These are phyloP conservation scores for Rhododendron ferrugineum DNA, from an alignment of 148 eudicot genomes.

Conservation along the genomic window DNA sequence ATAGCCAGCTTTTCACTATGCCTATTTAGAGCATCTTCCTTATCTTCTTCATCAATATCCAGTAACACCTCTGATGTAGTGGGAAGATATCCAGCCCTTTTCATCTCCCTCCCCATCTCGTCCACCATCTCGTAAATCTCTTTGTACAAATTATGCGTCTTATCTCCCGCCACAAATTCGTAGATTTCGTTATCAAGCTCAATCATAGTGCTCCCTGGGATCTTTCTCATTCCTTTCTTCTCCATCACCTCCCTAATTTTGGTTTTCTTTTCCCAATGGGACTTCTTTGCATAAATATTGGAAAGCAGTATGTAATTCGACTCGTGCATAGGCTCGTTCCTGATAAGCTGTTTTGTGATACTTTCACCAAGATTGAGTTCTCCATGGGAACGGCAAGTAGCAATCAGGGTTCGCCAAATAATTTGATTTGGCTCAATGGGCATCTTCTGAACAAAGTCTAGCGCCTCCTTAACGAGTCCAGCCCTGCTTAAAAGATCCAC, in stretches of 20 bases:
- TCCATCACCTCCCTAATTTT: slow-evolving; percentile 45
- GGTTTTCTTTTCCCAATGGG: slow-evolving; percentile 51
- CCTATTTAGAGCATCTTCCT: slow-evolving; percentile 37
- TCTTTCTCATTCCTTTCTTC: slow-evolving; percentile 45
- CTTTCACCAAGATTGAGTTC: slow-evolving; percentile 47
- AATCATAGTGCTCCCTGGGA: slow-evolving; percentile 55
- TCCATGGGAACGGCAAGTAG: slow-evolving; percentile 47
- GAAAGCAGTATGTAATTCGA: slow-evolving; percentile 54
- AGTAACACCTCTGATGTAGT: slow-evolving; percentile 41
- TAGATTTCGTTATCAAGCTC: slow-evolving; percentile 37
- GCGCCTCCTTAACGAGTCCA: slow-evolving; percentile 51
- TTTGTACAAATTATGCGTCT: slow-evolving; percentile 23
- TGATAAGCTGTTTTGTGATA: slow-evolving; percentile 32
- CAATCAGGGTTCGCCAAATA: slow-evolving; percentile 50
- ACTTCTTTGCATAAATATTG: slow-evolving; percentile 52
- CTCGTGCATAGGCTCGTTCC: slow-evolving; percentile 42
- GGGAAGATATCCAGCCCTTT: slow-evolving; percentile 35
- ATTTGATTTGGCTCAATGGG: slow-evolving; percentile 59
- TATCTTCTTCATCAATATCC: slow-evolving; percentile 48
- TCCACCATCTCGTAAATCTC: slow-evolving; percentile 44
- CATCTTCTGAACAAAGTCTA: slow-evolving; percentile 51
- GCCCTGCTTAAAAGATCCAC: slow-evolving; percentile 66
- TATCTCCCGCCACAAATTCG: slow-evolving; percentile 46
- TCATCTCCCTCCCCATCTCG: slow-evolving; percentile 41
- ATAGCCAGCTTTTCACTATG: slow-evolving; percentile 52